These are phyloP conservation scores for Dissophora globulifera DNA, from an alignment of 192 early-diverging fungal genomes.

Conservation along the genomic window DNA sequence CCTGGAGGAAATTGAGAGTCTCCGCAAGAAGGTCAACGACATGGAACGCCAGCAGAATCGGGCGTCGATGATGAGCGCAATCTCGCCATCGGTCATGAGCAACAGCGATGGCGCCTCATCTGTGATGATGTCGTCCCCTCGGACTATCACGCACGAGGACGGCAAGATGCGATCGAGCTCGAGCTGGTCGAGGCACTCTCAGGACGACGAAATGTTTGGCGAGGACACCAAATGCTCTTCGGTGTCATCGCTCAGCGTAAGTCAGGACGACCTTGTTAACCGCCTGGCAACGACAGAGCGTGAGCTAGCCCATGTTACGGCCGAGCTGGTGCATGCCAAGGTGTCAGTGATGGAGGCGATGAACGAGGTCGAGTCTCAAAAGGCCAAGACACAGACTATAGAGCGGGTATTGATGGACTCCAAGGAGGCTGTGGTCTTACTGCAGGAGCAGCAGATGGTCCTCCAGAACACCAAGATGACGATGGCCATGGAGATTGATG, in stretches of 20 bases:
- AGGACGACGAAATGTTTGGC: conserved; percentile 27
- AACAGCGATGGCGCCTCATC: conserved; percentile 21
- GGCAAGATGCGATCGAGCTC: conserved; percentile 35
- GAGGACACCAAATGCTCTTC: conserved; percentile 19
- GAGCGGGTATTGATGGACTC: conserved; percentile 35
- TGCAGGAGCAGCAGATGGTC: conserved; percentile 49
- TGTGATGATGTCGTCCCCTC: conserved; percentile 36
- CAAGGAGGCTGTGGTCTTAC: conserved; percentile 39
- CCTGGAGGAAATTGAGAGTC: conserved; percentile 61
- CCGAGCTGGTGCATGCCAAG: conserved; percentile 37
- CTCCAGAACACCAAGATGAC: conserved; percentile 40
- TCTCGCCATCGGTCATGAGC: conserved; percentile 41
- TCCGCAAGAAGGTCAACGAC: conserved; percentile 58
- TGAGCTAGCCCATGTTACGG: conserved; percentile 41
- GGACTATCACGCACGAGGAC: conserved; percentile 35
- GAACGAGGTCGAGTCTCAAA: conserved; percentile 47
- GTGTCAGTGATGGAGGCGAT: conserved; percentile 50
- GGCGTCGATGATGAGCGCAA: conserved; percentile 52
- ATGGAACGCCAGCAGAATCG: conserved; percentile 63
- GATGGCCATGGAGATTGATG: conserved; percentile 38
- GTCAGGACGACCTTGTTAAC: conserved; percentile 33
- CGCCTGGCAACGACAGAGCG: conserved; percentile 27
- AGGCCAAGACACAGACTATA: conserved; percentile 28
- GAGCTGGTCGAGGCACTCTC: conserved; percentile 42
- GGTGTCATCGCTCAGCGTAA: conserved; percentile 34